Conservation (phyloP, 805 yeast genomes). For the Candida adriatica region DNA sequence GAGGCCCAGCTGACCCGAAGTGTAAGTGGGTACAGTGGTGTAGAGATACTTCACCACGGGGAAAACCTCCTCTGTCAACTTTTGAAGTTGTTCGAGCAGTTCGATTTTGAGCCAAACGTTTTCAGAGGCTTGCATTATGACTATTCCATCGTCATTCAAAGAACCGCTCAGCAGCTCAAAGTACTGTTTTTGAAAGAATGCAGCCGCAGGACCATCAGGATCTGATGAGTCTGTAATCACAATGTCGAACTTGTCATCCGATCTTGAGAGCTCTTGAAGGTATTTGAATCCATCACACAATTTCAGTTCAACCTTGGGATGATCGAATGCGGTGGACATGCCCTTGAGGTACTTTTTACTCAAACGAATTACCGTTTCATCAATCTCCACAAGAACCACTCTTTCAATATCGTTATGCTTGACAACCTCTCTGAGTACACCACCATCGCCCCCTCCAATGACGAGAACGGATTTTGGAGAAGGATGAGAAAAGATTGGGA, state of each 20-base stretch:
- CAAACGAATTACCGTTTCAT: constrained; percentile 69
- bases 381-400: constrained; percentile 84
- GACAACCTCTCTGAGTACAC: constrained; percentile 81
- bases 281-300: constrained; percentile 82
- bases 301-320: constrained; percentile 59
- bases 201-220: constrained; percentile 94
- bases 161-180: constrained; percentile 62
- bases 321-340: constrained; percentile 61
- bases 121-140: constrained; percentile 66
- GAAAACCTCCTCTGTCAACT: constrained; percentile 49
- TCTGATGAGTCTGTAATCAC: constrained; percentile 90
- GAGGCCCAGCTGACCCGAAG: constrained; percentile 82
- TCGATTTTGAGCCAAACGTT: constrained; percentile 67
- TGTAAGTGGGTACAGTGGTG: constrained; percentile 81
- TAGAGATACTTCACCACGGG: constrained; percentile 59
- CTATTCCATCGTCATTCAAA: constrained; percentile 55
- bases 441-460: constrained; percentile 97
- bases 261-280: constrained; percentile 36
- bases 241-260: constrained; percentile 57
- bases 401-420: constrained; percentile 61
- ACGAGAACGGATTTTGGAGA: constrained; percentile 72
- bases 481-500: constrained; percentile 73
- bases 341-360: constrained; percentile 66
- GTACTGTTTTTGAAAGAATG: constrained; percentile 73
- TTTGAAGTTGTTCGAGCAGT: constrained; percentile 40